These are phyloP conservation scores for Luvunga scandens DNA, from an alignment of 345 rosid species.

Conservation along the genomic window DNA sequence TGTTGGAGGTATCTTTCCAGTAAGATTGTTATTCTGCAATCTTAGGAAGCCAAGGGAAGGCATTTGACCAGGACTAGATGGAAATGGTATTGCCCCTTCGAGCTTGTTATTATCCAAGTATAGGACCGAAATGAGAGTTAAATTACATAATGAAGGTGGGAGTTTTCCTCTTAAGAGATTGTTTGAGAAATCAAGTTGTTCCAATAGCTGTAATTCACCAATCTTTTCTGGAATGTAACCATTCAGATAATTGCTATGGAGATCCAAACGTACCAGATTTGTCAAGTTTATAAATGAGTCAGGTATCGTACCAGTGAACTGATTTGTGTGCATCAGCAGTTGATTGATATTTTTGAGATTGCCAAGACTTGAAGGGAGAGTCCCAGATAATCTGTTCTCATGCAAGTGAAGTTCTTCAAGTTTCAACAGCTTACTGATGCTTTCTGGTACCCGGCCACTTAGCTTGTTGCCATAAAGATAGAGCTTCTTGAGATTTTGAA, in stretches of 20 bases:
- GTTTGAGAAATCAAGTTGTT: slow-evolving; percentile 49
- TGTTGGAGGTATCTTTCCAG: slow-evolving; percentile 34
- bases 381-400: slow-evolving; percentile 47
- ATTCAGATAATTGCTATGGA: slow-evolving; percentile 37
- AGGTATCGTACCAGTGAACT: slow-evolving; percentile 35
- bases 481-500: slow-evolving; percentile 35
- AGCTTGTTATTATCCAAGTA: slow-evolving; percentile 44
- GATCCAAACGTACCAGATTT: slow-evolving; percentile 39
- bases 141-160: slow-evolving; percentile 35
- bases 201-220: slow-evolving; percentile 36
- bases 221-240: slow-evolving; percentile 40
- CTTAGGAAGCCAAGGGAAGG: slow-evolving; percentile 40
- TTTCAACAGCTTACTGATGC: slow-evolving; percentile 46
- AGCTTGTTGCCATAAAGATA: slow-evolving; percentile 51
- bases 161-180: slow-evolving; percentile 37
- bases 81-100: slow-evolving; percentile 41
- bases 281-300: slow-evolving; percentile 39
- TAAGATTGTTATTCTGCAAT: slow-evolving; percentile 41
- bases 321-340: slow-evolving; percentile 41
- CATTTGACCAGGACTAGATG: slow-evolving; percentile 36
- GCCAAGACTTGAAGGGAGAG: slow-evolving; percentile 42
- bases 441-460: slow-evolving; percentile 40
- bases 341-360: slow-evolving; percentile 34
- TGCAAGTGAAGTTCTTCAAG: slow-evolving; percentile 47
- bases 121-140: slow-evolving; percentile 36